Evolutionary conservation across 176 grass and related monocot genomes (phyloP), one percentile per base, ranked within the genome.

Genomic region (Chloris gayana): DNA sequence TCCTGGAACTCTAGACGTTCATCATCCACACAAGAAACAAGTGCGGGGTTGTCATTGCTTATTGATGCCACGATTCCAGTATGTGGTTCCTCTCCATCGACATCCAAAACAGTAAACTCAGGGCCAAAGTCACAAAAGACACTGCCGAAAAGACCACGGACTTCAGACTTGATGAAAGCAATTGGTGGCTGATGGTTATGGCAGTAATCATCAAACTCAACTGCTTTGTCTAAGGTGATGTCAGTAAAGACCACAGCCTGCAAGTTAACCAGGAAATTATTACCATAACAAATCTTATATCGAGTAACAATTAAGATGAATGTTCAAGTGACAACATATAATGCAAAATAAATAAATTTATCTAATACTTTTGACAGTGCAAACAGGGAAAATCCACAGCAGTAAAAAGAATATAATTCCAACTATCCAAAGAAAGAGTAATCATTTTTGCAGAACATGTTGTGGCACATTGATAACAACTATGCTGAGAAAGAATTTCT

Each of bases 1-100:
- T 94, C 94, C 87, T 97, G 94, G 85, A 97, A 94, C 71, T 92
- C 91, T 19, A 97, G 74, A 44, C 94, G 87, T 79, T 97, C 94
- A 90, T 97, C 94, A 79, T 97, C 94, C 80, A 97, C 91, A 68
- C 89, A 97, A 31, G 91, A 90, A 34, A 97, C 85, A 79, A 94
- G 80, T 73, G 94, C 91, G 9, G 87, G 82, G 75, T 90, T 97
- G 71, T 94, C 91, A 61, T 97, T 97, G 70, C 87, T 92, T 70
- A 97, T 88, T 27, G 91, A 97, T 64, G 91, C 94, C 66, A 97
- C 88, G 13, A 97, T 97, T 79, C 91, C 94, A 57, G 89, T 94
- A 77, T 91, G 94, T 11, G 94, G 94, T 47, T 97, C 94, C 76
- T 97, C 91, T 37, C 94, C 94, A 90, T 97, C 91, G 25, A 94